Evolutionary conservation across 176 grass and related monocot genomes (phyloP).

Genomic region (Melocanna baccifera): DNA sequence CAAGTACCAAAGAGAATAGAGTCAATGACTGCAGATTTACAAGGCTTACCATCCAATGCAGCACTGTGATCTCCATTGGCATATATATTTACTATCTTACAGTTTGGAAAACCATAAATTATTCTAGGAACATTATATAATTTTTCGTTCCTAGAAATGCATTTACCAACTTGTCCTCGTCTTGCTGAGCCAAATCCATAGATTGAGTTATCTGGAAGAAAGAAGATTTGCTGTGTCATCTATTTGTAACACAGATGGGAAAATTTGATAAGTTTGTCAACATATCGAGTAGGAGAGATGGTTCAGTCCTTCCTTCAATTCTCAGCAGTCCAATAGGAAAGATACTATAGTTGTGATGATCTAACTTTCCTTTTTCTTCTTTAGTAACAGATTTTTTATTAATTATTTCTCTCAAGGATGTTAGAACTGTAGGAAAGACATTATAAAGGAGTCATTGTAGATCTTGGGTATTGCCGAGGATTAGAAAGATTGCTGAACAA

Average conservation of each 20-base stretch:
- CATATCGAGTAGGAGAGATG: slow-evolving; percentile 7
- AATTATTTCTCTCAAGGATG: background rate
- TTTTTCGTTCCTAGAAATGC: slow-evolving; percentile 42
- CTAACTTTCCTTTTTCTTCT: background rate
- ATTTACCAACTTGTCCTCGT: slow-evolving; percentile 78
- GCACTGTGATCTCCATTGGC: slow-evolving; percentile 96
- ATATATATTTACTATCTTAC: slow-evolving; percentile 55
- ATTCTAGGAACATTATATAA: slow-evolving; percentile 58
- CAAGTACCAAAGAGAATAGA: slow-evolving; percentile 12
- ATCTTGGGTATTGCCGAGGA: background rate
- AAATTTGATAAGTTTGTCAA: background rate
- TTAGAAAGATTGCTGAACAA: background rate
- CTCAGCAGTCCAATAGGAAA: background rate
- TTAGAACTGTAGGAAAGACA: background rate
- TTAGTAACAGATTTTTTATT: background rate
- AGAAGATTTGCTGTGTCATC: slow-evolving; percentile 6
- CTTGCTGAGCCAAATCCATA: slow-evolving; percentile 84
- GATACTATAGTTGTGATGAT: background rate
- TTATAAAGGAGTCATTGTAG: background rate
- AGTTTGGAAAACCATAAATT: slow-evolving; percentile 62
- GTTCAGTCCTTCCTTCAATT: background rate
- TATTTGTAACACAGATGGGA: background rate
- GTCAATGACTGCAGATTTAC: slow-evolving; percentile 4
- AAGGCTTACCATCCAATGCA: slow-evolving; percentile 67
- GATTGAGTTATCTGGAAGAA: slow-evolving; percentile 53